Conservation (phyloP, 176 grass and related monocot genomes). For the Oryza glaberrima region DNA sequence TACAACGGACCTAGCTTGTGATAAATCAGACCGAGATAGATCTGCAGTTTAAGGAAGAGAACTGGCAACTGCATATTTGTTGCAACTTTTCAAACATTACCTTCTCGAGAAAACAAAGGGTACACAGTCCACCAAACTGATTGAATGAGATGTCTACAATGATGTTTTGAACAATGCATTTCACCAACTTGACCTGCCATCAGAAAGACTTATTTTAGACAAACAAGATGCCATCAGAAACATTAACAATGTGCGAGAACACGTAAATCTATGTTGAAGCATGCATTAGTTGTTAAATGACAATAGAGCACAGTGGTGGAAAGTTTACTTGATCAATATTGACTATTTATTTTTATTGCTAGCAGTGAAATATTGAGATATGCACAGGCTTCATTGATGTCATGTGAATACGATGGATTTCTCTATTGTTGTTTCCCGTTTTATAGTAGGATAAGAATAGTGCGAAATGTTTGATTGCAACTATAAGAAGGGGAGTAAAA, state of each 20-base stretch:
- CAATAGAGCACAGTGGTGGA: background rate
- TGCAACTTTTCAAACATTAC: slow-evolving; percentile 44
- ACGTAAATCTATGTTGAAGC: slow-evolving; percentile 3
- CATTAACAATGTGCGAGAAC: slow-evolving; percentile 2
- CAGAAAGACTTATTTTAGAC: slow-evolving; percentile 23
- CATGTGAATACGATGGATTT: slow-evolving; percentile 5
- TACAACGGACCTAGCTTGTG: background rate
- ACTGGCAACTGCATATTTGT: background rate
- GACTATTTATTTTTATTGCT: background rate
- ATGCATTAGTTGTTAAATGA: background rate
- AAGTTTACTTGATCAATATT: background rate
- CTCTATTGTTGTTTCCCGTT: background rate
- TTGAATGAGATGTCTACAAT: slow-evolving; percentile 94
- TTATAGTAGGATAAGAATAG: slow-evolving; percentile 1
- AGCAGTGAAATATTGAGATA: slow-evolving; percentile 15
- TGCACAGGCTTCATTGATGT: slow-evolving; percentile 17
- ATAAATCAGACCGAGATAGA: slow-evolving; percentile 29
- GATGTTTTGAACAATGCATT: slow-evolving; percentile 91
- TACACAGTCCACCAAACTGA: slow-evolving; percentile 86
- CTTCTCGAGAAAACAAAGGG: slow-evolving; percentile 94
- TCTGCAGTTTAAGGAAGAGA: slow-evolving; percentile 27
- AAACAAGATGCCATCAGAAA: slow-evolving; percentile 2
- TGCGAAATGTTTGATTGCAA: background rate
- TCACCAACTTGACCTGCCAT: slow-evolving; percentile 88
- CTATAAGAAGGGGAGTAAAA: background rate